Evolutionary conservation across 1,139 yeast species (phyloP).

Genomic region (Lodderomyces parapsilosis): DNA sequence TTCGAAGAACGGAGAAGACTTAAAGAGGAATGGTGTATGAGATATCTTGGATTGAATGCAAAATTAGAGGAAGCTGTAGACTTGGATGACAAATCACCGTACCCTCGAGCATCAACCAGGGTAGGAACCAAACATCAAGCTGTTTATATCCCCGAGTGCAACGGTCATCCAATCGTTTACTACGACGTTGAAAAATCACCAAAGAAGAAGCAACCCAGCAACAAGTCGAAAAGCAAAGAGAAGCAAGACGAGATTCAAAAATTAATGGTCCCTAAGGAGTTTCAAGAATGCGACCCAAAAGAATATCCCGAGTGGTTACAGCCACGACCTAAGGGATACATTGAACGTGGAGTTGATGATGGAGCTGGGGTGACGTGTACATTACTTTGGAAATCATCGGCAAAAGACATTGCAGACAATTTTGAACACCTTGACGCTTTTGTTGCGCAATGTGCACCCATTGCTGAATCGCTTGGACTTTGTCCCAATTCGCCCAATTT

Average conservation of each 20-base stretch:
- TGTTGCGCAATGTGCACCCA: constrained; percentile 51
- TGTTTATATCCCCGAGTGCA: constrained; percentile 63
- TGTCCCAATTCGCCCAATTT: constrained; percentile 68
- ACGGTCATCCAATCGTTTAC: constrained; percentile 59
- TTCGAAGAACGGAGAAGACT: constrained; percentile 51
- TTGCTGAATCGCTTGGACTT: constrained; percentile 54
- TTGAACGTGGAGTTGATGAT: constrained; percentile 82
- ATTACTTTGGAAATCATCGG: constrained; percentile 63
- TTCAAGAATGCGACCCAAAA: constrained; percentile 32
- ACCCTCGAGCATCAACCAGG: constrained; percentile 79
- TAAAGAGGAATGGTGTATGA: constrained; percentile 73
- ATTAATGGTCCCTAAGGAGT: constrained; percentile 50
- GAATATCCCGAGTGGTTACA: constrained; percentile 76
- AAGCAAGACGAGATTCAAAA: constrained; percentile 30
- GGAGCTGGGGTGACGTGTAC: constrained; percentile 56
- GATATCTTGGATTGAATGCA: constrained; percentile 79
- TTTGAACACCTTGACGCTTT: constrained; percentile 50
- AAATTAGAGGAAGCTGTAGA: constrained; percentile 78
- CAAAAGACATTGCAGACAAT: constrained; percentile 28
- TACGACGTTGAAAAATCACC: constrained; percentile 45
- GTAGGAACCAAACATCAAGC: constrained; percentile 77
- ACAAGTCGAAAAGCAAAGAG: constrained; percentile 20
- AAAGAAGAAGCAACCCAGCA: constrained; percentile 17
- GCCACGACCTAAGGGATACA: constrained; percentile 73
- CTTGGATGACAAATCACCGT: constrained; percentile 70